Evolutionary conservation across 176 grass and related monocot genomes (phyloP), one percentile per base, ranked within the genome.

Genomic region (Eragrostis nindensis): DNA sequence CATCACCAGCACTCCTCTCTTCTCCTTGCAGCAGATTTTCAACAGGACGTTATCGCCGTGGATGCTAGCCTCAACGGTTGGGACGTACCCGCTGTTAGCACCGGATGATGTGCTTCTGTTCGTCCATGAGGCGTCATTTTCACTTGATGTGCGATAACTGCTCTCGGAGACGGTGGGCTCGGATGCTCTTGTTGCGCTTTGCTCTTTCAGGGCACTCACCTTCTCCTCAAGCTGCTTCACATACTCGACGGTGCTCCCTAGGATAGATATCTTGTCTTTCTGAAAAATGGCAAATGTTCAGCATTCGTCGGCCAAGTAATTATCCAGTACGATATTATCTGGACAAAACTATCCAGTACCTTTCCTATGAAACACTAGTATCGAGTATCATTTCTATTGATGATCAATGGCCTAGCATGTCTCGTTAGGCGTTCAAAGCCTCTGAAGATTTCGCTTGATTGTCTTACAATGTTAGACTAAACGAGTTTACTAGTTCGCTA

Each of bases 201-300:
- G 53, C 21, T 84, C 89, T 45, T 94, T 89, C 21, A 94, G 57
- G 19, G 83, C 14, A 77, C 56, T 89, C 67, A 94, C 86, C 59
- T 65, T 91, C 57, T 68, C 86, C 71, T 89, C 79, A 4, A 94
- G 89, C 42, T 89, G 76, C 46, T 89, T 94, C 27, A 91, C 81
- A 19, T 94, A 82, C 15, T 76, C 59, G 59, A 91, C 76, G 48
- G 89, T 86, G 60, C 86, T 83, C 53, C 89, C 89, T 16, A 94
- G 83, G 71, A 94, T 22, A 10, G 92, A 91, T 7, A 90, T 80
- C 68, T 94, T 94, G 77, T 94, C 92, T 24, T 76, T 88, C 92
- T 94, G 55, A 83, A 62, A 39, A 82, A n/a, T 53, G 29, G 26
- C 57, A 61, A 62, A 0, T 12, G 1, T 29, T 29, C 16, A 29